Conservation (phyloP, 805 yeast species). For the Ogataea henricii region DNA sequence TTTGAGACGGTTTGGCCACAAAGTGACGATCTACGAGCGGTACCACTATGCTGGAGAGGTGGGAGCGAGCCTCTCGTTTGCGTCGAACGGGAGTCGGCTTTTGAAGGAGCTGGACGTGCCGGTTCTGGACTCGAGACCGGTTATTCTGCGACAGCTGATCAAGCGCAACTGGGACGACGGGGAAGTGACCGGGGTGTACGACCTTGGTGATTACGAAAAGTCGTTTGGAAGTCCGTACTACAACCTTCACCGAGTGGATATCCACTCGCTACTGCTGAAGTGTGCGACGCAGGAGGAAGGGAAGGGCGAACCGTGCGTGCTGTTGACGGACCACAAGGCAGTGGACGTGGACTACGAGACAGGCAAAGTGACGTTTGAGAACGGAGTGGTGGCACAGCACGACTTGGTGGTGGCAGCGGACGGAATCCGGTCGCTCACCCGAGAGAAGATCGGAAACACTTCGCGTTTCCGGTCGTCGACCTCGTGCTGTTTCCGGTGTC, state of each 20-base stretch:
- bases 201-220: constrained; percentile 32
- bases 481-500: constrained; percentile 31
- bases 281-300: constrained; percentile 25
- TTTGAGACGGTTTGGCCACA: constrained; percentile 30
- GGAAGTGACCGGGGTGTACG: constrained; percentile 25
- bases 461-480: constrained; percentile 22
- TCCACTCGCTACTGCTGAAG: constrained; percentile 26
- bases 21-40: constrained; percentile 31
- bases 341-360: constrained; percentile 27
- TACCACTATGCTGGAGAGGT: constrained; percentile 35
- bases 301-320: constrained; percentile 28
- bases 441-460: constrained; percentile 26
- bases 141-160: constrained; percentile 28
- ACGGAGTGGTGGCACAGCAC: constrained; percentile 25
- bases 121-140: constrained; percentile 27
- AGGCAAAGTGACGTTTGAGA: constrained; percentile 30
- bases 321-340: constrained; percentile 26
- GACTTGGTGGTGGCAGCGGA: constrained; percentile 37
- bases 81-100: constrained; percentile 35
- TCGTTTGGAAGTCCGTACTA: constrained; percentile 33
- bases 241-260: constrained; percentile 34
- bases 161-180: constrained; percentile 31
- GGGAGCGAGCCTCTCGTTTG: constrained; percentile 35
- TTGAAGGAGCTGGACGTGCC: constrained; percentile 33
- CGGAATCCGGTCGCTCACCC: constrained; percentile 31